Conservation (phyloP, 1,139 yeast species). For the Spencermartinsiella ligniputridi region DNA sequence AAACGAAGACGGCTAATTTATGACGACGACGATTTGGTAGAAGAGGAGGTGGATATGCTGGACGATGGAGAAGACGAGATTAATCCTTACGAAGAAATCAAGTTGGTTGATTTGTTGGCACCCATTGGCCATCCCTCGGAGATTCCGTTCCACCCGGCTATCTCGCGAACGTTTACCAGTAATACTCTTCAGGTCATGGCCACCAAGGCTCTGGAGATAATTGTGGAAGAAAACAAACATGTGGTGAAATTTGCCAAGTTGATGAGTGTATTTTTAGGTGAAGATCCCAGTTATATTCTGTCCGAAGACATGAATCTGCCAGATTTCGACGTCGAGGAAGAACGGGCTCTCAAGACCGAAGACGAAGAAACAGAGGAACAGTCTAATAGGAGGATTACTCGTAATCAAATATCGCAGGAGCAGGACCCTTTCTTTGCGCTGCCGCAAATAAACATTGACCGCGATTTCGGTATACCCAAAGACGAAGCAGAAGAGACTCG, state of each 20-base stretch:
- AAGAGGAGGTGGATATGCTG: conserved; percentile 17
- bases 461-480: conserved; percentile 42
- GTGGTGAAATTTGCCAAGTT: conserved; percentile 66
- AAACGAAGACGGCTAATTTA: conserved; percentile 22
- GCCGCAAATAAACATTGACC: conserved; percentile 48
- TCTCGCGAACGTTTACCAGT: conserved; percentile 59
- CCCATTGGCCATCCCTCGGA: conserved; percentile 84
- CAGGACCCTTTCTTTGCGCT: conserved; percentile 62
- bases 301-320: conserved; percentile 58
- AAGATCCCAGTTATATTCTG: conserved; percentile 66
- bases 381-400: conserved; percentile 33
- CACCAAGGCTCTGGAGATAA: conserved; percentile 64
- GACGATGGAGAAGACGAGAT: conserved; percentile 36
- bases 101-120: conserved; percentile 55
- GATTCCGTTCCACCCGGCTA: conserved; percentile 63
- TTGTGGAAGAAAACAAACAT: conserved; percentile 74
- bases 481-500: conserved; percentile 61
- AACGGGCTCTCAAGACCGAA: conserved; percentile 20
- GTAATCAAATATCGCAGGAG: conserved; percentile 33
- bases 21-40: conserved; percentile 23
- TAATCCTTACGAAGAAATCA: conserved; percentile 39
- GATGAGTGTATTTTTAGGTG: conserved; percentile 78
- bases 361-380: conserved; percentile 14
- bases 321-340: conserved; percentile 53
- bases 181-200: conserved; percentile 54